These are phyloP conservation scores for Apiospora hydei DNA, from an alignment of 2,329 filamentous ascomycete species.

Conservation along the genomic window DNA sequence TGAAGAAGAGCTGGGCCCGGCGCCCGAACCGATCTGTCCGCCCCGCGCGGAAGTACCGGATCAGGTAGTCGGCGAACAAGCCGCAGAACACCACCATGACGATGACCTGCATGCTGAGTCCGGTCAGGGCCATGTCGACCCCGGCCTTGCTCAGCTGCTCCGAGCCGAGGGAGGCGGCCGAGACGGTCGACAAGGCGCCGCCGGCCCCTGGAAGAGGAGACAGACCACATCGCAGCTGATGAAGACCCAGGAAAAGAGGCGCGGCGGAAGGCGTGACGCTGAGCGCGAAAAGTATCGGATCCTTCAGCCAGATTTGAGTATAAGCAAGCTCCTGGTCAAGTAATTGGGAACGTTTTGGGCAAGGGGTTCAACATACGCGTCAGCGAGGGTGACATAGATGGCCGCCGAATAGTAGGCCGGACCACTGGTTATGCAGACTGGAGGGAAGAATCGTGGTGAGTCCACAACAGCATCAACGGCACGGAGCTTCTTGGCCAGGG, in stretches of 20 bases:
- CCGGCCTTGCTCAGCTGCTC: constrained; percentile 53
- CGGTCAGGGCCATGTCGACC: constrained; percentile 58
- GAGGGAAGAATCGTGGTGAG: background rate
- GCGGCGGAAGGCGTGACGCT: constrained; percentile 35
- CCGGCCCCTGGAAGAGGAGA: constrained; percentile 53
- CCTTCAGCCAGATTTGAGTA: constrained; percentile 30
- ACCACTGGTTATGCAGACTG: constrained; percentile 64
- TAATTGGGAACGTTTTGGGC: constrained; percentile 24
- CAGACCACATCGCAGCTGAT: constrained; percentile 52
- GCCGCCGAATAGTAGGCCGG: constrained; percentile 67
- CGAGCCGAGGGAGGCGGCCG: constrained; percentile 27
- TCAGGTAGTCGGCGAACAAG: constrained; percentile 54
- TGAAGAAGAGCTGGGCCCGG: constrained; percentile 49
- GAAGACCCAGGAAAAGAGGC: constrained; percentile 40
- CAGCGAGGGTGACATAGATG: constrained; percentile 68
- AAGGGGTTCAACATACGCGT: constrained; percentile 38
- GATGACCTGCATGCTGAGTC: constrained; percentile 66
- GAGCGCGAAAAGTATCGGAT: constrained; percentile 43
- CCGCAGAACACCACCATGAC: constrained; percentile 60
- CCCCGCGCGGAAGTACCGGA: constrained; percentile 35
- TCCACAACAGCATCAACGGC: background rate
- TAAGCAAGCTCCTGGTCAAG: constrained; percentile 33
- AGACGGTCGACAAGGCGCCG: constrained; percentile 49
- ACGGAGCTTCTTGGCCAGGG: background rate
- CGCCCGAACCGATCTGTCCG: background rate